Evolutionary conservation across 2,329 filamentous ascomycete species (phyloP).

Genomic region (Exophiala oligosperma): DNA sequence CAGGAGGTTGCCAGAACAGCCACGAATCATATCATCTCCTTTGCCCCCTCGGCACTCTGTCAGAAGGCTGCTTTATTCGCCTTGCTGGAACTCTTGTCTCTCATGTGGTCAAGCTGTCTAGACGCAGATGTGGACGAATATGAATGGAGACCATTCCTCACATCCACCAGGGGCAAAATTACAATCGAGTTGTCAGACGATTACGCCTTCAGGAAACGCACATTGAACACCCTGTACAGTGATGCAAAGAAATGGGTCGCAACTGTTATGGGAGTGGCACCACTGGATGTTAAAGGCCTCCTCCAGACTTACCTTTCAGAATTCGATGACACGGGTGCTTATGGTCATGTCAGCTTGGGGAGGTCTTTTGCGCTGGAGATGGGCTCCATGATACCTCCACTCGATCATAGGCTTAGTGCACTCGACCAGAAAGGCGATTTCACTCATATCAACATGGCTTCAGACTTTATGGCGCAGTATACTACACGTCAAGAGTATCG

Average conservation of each 20-base stretch:
- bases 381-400: constrained; percentile 80
- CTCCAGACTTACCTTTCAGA: constrained; percentile 93
- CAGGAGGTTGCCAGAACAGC: constrained; percentile 82
- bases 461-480: constrained; percentile 95
- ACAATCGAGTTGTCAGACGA: constrained; percentile 91
- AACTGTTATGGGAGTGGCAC: constrained; percentile 77
- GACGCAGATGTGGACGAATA: constrained; percentile 95
- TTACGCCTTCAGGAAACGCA: constrained; percentile 76
- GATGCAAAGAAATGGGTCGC: constrained; percentile 80
- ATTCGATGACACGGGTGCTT: constrained; percentile 85
- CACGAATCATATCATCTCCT: constrained; percentile 80
- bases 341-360: constrained; percentile 88
- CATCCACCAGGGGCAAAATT: constrained; percentile 74
- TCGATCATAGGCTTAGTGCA: constrained; percentile 80
- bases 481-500: constrained; percentile 95
- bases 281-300: constrained; percentile 90
- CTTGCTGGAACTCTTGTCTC: constrained; percentile 82
- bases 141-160: constrained; percentile 78
- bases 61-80: constrained; percentile 89
- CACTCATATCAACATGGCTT: constrained; percentile 82
- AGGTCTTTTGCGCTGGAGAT: constrained; percentile 93
- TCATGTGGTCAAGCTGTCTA: constrained; percentile 94
- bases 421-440: constrained; percentile 70
- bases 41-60: constrained; percentile 86
- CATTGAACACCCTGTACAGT: constrained; percentile 73